Evolutionary conservation across 1,284 basidiomycete species (phyloP).

Genomic region (Cryptococcus hybrid): DNA sequence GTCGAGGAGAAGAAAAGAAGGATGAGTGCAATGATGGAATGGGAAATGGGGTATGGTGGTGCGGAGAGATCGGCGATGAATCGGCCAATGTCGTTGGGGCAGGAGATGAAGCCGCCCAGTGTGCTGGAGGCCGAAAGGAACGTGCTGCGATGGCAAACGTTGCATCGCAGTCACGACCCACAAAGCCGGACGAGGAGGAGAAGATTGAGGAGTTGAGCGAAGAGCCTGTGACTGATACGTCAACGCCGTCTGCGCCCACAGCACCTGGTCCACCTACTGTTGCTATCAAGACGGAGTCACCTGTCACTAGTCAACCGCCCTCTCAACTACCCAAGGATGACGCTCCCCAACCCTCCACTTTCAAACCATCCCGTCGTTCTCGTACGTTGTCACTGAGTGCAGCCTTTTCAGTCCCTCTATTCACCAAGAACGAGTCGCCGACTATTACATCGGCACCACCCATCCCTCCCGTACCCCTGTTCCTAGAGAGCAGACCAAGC

Average conservation of each 20-base stretch:
- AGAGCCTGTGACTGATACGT: neutral
- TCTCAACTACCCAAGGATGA: neutral
- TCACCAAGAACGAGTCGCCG: neutral
- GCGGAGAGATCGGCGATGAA: neutral
- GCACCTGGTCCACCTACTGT: neutral
- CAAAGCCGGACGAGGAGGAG: neutral
- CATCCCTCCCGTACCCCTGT: conserved; percentile 4
- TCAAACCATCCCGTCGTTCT: conserved; percentile 4
- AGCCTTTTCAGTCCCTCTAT: conserved; percentile 4
- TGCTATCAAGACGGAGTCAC: neutral
- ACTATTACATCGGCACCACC: neutral
- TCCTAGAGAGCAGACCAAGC: conserved; percentile 2
- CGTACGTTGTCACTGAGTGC: conserved; percentile 22
- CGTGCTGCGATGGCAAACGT: conserved; percentile 2
- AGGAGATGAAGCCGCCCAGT: conserved; percentile 2
- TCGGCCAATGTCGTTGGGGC: neutral
- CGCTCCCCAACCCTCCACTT: neutral
- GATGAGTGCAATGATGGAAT: conserved; percentile 14
- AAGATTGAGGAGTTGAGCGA: neutral
- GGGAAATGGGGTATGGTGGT: neutral
- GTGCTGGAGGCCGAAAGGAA: conserved; percentile 9
- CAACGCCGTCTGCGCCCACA: neutral
- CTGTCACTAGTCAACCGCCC: neutral
- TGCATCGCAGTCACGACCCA: no score
- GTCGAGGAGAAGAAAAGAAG: conserved; percentile 17